Evolutionary conservation across 306 rosid genomes (phyloP), one percentile per base, ranked within the genome.

Genomic region (Malus domestica): DNA sequence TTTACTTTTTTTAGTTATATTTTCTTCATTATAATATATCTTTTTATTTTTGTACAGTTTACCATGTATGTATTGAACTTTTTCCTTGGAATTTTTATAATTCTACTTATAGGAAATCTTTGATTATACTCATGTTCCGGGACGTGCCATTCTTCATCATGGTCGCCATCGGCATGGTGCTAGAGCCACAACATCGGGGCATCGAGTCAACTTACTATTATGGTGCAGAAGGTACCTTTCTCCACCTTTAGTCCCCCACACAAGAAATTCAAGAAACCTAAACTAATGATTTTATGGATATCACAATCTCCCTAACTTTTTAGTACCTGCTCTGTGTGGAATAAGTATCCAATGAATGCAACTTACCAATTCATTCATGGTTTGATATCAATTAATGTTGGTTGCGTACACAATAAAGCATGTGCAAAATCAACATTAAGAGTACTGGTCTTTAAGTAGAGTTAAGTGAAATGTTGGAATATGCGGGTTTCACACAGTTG

Each of bases 121-220:
- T 14, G 90, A 92, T 78, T 89, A 87, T 78, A 25, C 74, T 71
- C 99, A 96, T 81, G 86, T 88, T 83, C 98, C 89, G 16, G 98
- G 98, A 35, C 86, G 4, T n/a, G 98, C 96, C 25, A 83, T 96
- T 84, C 92, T 96, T 82, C 99, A 96, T 82, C 66, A 84, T 67
- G 99, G 99, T 83, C 96, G 93, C 61, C 91, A 92, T 73, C 92
- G 98, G 67, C 99, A 96, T 82, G 98, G 96, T 38, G 97, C 96
- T 72, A 87, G 92, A 85, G 91, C 98, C 64, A 92, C 97, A 81
- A 84, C 90, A 79, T 86, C 90, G 22, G 97, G 99, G 69, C 76
- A 71, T 57, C 88, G 96, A 27, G 79, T 88, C 78, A 95, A 92
- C 83, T 89, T 96, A 84, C 80, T 96, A 70, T 63, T 96, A 30